Evolutionary conservation across 352 stramenopile genomes (phyloP).

Genomic region (Blastocystis hominis): DNA sequence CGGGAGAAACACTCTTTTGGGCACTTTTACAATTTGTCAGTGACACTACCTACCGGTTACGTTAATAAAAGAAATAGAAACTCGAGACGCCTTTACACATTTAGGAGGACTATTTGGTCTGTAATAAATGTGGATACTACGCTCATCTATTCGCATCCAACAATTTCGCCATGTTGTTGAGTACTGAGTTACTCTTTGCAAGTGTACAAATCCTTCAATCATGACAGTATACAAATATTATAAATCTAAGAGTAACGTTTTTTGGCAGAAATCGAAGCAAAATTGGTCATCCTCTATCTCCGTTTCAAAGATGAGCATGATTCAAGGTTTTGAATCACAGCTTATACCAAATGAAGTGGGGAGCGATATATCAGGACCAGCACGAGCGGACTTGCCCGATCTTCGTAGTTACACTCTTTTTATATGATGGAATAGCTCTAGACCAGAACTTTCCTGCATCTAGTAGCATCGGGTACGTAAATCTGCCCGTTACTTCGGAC

Average conservation of each 20-base stretch:
- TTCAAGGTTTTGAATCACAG: slow-evolving; percentile 45
- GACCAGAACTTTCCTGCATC: slow-evolving; percentile 34
- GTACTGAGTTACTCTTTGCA: slow-evolving; percentile 49
- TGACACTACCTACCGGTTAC: slow-evolving; percentile 11
- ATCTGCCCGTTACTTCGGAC: slow-evolving; percentile 25
- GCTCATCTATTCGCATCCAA: slow-evolving; percentile 46
- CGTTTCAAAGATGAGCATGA: neutral
- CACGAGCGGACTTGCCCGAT: neutral
- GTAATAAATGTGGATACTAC: slow-evolving; percentile 39
- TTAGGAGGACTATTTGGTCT: slow-evolving; percentile 33
- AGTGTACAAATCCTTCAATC: slow-evolving; percentile 50
- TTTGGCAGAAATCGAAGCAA: neutral
- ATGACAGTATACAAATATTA: slow-evolving; percentile 22
- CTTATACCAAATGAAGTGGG: slow-evolving; percentile 25
- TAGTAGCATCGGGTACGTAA: slow-evolving; percentile 11
- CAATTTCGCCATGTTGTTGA: slow-evolving; percentile 39
- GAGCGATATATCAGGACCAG: neutral
- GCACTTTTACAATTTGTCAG: neutral
- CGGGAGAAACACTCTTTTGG: neutral
- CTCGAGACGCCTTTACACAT: slow-evolving; percentile 12
- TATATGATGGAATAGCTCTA: neutral
- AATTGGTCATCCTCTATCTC: neutral
- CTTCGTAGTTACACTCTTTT: neutral
- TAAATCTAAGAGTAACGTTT: neutral
- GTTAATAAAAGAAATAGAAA: neutral